Conservation (phyloP, 2,329 filamentous ascomycete species). For the Xylariales sp. region DNA sequence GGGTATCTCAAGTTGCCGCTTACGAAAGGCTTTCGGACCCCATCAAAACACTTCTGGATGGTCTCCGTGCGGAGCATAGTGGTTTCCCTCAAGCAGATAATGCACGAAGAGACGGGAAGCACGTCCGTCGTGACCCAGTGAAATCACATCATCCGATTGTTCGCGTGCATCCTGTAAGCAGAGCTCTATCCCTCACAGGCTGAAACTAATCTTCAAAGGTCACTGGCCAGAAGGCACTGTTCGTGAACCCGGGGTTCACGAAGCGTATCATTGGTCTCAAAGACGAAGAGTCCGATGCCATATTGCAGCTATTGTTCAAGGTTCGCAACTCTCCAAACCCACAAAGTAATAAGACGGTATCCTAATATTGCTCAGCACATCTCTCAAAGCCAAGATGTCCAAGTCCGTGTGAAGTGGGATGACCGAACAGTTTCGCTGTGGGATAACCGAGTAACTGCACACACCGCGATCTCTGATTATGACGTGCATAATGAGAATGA, state of each 20-base stretch:
- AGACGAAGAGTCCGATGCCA: constrained; percentile 60
- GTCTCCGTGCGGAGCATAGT: constrained; percentile 33
- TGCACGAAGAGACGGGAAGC: constrained; percentile 27
- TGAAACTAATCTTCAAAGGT: constrained; percentile 25
- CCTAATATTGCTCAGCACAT: no score
- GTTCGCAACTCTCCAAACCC: no score
- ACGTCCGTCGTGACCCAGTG: constrained; percentile 58
- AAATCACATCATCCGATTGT: constrained; percentile 62
- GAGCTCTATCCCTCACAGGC: background rate
- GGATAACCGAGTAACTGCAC: constrained; percentile 56
- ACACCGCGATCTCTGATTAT: constrained; percentile 41
- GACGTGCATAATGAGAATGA: constrained; percentile 35
- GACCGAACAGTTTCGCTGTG: constrained; percentile 63
- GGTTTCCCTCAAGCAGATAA: constrained; percentile 33
- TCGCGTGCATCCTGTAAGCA: constrained; percentile 54
- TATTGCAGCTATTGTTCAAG: constrained; percentile 66
- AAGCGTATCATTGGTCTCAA: constrained; percentile 56
- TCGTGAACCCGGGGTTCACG: constrained; percentile 55
- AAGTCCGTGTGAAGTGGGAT: constrained; percentile 62
- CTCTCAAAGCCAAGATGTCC: constrained; percentile 56
- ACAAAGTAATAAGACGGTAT: no score
- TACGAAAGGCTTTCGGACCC: constrained; percentile 32
- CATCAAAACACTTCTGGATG: constrained; percentile 31
- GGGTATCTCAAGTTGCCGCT: constrained; percentile 32
- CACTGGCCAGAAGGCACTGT: constrained; percentile 65